Conservation (phyloP, 2,329 filamentous ascomycete genomes). For the Pseudogymnoascus destructans region DNA sequence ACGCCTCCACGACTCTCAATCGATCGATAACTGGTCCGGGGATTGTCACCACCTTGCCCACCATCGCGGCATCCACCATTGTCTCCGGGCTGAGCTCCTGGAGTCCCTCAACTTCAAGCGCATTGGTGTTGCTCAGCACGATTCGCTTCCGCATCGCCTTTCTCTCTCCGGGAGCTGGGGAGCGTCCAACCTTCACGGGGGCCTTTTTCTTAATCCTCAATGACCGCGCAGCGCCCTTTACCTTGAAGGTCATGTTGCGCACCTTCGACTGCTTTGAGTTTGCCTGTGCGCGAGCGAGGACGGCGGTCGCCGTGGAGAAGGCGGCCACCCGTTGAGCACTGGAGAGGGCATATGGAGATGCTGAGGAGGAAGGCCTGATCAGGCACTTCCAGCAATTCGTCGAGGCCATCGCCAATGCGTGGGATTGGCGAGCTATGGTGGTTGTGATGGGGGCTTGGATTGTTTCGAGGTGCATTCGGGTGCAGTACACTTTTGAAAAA, state of each 20-base stretch:
- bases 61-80: constrained; percentile 39
- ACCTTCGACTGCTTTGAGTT: not conserved
- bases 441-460: not conserved
- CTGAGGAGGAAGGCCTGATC: constrained; percentile 32
- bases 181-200: constrained; percentile 29
- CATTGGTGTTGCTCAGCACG: constrained; percentile 87
- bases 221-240: constrained; percentile 15
- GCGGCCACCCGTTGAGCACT: constrained; percentile 32
- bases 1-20: constrained; percentile 72
- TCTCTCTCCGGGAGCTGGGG: constrained; percentile 63
- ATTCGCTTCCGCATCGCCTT: constrained; percentile 81
- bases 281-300: constrained; percentile 13
- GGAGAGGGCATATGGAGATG: constrained; percentile 28
- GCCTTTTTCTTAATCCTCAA: constrained; percentile 37
- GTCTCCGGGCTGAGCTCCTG: constrained; percentile 43
- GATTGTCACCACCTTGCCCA: constrained; percentile 57
- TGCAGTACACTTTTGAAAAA: constrained; percentile 6
- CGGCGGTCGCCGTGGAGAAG: constrained; percentile 26
- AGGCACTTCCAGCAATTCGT: constrained; percentile 47
- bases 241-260: constrained; percentile 11
- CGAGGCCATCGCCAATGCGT: constrained; percentile 36
- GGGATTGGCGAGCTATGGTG: constrained; percentile 7
- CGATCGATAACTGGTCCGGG: constrained; percentile 61
- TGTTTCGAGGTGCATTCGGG: not conserved
- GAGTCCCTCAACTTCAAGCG: constrained; percentile 60